phyloP scores from a whole-genome alignment of 164 flowering plant genomes.

The Brasenia schreberi region DNA sequence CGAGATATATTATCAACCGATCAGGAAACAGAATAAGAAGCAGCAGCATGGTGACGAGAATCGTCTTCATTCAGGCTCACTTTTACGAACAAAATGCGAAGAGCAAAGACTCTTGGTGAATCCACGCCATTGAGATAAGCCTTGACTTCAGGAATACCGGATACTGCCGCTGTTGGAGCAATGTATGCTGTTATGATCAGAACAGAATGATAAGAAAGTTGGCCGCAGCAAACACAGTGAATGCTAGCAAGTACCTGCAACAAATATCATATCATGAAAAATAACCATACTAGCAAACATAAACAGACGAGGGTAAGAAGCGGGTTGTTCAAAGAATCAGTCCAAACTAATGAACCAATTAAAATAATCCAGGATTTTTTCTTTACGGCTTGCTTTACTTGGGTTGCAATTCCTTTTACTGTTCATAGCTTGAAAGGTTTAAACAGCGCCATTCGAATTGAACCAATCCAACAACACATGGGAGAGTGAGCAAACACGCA shows the following conservation, averaged over 20 bases:
- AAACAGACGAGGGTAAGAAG: not conserved
- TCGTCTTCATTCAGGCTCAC: slow-evolving; percentile 15
- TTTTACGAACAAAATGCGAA: slow-evolving; percentile 54
- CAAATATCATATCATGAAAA: not conserved
- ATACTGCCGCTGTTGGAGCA: slow-evolving; percentile 77
- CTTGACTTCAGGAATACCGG: slow-evolving; percentile 92
- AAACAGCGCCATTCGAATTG: too few species aligned
- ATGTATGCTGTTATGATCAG: slow-evolving; percentile 42
- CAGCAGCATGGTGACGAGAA: not conserved
- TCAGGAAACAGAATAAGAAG: not conserved
- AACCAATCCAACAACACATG: too few species aligned
- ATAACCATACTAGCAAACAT: not conserved
- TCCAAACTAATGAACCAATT: not conserved
- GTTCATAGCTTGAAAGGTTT: too few species aligned
- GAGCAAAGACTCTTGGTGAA: slow-evolving; percentile 57
- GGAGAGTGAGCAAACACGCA: too few species aligned
- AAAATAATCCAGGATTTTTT: not conserved
- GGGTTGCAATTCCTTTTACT: too few species aligned
- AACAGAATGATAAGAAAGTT: slow-evolving; percentile 60
- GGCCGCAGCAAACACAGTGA: slow-evolving; percentile 35
- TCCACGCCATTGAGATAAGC: slow-evolving; percentile 93
- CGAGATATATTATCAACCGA: not conserved
- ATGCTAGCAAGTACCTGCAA: slow-evolving; percentile 49
- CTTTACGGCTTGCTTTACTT: too few species aligned
- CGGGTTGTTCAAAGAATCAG: not conserved